Evolutionary conservation across 176 grass and related monocot genomes (phyloP), one percentile per base, ranked within the genome.

Genomic region (Puya raimondii): DNA sequence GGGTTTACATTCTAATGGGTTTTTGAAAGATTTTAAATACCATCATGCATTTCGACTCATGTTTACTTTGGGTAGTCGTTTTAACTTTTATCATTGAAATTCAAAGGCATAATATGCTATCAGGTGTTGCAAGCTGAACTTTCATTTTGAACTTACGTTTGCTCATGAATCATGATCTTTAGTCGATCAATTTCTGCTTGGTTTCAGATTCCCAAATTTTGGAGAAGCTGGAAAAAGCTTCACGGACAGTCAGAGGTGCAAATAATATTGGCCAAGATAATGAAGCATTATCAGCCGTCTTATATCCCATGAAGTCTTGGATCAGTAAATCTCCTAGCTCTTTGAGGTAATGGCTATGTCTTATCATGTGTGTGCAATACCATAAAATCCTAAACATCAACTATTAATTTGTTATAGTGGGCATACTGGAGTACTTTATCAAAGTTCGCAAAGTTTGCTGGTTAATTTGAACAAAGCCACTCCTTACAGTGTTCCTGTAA

Each of bases 211-310:
- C 63, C 70, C 88, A 88, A 70, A 69, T 84, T 83, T 87, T 97
- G 65, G 81, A 85, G 81, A 92, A 82, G 48, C 77, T 97, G 59
- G 93, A 92, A 85, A 97, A 90, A 79, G 48, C 73, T 76, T 97
- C 93, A 72, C 83, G 88, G 61, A 97, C 86, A 83, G 81, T 88
- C 68, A 81, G 90, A 79, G 93, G 89, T 63, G 89, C 86, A 76
- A 81, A 57, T 27, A 85, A 1, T 59, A 89, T 97, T 79, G 59
- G 84, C 85, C 73, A 87, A 85, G 86, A 92, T 67, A 80, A 25
- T 63, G 86, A 92, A 81, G 81, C 82, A 66, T 63, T 92, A 26
- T 90, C 69, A 47, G 80, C 82, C 66, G 14, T 90, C 69, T 72
- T 97, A 52, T 70, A 73, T 48, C 89, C 93, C n/a, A 80, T 97